Evolutionary conservation across 2,329 filamentous ascomycete genomes (phyloP), one percentile per base, ranked within the genome.

Genomic region (Chrysoporthe cubensis): DNA sequence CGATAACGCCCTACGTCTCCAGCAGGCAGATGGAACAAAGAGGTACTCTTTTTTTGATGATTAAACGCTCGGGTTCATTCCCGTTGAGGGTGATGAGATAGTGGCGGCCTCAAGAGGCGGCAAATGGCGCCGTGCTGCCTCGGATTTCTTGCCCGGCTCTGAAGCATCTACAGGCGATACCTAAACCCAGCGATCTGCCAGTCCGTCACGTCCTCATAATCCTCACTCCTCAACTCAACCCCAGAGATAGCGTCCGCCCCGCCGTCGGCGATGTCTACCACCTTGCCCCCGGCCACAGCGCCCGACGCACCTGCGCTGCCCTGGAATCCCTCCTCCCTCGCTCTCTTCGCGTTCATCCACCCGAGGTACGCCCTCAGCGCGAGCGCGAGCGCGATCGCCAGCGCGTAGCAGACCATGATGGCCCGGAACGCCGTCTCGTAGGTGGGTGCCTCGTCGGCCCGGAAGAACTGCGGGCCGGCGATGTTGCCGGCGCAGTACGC

Each of bases 131-230:
- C 6, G 5, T 7, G 37, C 9, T 40, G 2, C 37, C 37, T 40
- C 37, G 9, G 7, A 40, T 40, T 40, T 40, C 37, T 4, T 9
- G 2, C 9, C 21, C 32, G 52, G 21, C 16, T 57, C 26, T 11
- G 13, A 32, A n/a, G 26, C 26, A 57, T 7, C 21, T 60, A 57
- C 8, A 43, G 8, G 11, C 87, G 81, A 75, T 90, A 90, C 54
- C 86, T 81, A 70, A 89, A 90, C 0, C 87, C 87, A 21, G 81
- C 74, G 0, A 82, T 87, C 48, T 87, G 82, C 83, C 85, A 88
- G 72, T 90, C 87, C 1, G 87, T 89, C 2, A 85, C 75, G 74
- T 89, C 86, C 26, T 87, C 85, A 66, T 86, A 85, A 67, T 85
- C 83, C 64, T 81, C 79, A 0, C 80, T 77, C 21, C 77, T 75